Base-by-base conservation (phyloP, 2,329 filamentous ascomycete genomes). In the Pestalotiopsis sp. region DNA sequence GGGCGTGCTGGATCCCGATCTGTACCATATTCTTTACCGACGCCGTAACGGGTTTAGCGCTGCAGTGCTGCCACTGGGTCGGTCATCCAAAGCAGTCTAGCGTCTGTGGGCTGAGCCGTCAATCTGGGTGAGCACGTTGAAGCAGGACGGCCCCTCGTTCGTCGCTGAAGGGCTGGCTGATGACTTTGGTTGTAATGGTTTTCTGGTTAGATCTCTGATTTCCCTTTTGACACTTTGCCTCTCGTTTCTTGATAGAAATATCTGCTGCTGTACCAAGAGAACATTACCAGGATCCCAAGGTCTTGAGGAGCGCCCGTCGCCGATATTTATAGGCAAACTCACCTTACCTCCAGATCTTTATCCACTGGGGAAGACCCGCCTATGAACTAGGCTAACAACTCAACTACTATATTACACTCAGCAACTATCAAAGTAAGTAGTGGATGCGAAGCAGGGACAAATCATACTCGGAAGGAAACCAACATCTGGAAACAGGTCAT, bases 51-150 rank as follows among this genome's bases (percentile, higher is more conserved):
- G 67, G 74, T 56, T 62, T 73, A 74, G 73, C 68, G 73, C 45
- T n/a, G 6, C 5, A 23, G 20, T 52, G 45, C 6, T 52, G 38
- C 69, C 14, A 64, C 65, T 70, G 57, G 65, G 69, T 78, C 76
- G 76, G 76, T 78, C 69, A 75, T 75, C 72, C 64, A 66, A 75
- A 75, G 68, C 41, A 73, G 76, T 67, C 41, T 77, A 78, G 76
- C 71, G 68, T 68, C 13, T 20, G 38, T 68, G 71, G 72, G 73
- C 73, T 68, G 71, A 73, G 73, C 71, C 40, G 63, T 65, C 56
- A 31, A 65, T 45, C 65, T 67, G 57, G 58, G 57, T 9, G 45
- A 23, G 38, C 25, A 69, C 67, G 68, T 73, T 74, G 71, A 71
- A 72, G 69, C 71, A 67, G 40, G 59, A 65, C 67, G 67, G 60